A percentile compares a stretch with the other conserved stretches of the same genome.
Conservation (phyloP, 805 yeast species). For the Suhomyces canberraensis region DNA sequence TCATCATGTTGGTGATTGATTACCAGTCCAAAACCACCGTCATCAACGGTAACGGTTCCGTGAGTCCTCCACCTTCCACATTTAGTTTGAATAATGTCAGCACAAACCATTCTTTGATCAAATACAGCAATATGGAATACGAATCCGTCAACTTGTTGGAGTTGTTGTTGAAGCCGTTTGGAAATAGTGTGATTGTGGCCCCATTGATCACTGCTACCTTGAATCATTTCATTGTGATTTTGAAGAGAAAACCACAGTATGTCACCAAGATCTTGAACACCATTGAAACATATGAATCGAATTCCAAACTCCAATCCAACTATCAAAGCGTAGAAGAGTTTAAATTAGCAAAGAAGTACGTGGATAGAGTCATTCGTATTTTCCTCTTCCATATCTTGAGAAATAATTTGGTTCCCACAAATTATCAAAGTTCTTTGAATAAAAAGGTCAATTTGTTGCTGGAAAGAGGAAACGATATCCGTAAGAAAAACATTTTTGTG, state of each 20-base stretch:
- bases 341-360: conserved; percentile 59
- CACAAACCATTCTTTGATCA: conserved; percentile 63
- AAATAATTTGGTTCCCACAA: conserved; percentile 33
- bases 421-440: conserved; percentile 24
- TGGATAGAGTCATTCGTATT: conserved; percentile 55
- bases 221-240: conserved; percentile 58
- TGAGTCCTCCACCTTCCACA: conserved; percentile 17
- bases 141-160: conserved; percentile 71
- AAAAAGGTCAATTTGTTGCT: conserved; percentile 29
- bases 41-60: conserved; percentile 2
- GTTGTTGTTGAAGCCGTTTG: conserved; percentile 52
- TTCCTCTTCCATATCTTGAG: conserved; percentile 39
- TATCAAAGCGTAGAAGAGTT: conserved; percentile 42
- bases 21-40: conserved; percentile 44
- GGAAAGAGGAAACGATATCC: conserved; percentile 38
- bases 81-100: conserved; percentile 51
- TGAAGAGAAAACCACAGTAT: conserved; percentile 63
- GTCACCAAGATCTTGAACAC: conserved; percentile 55
- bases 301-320: conserved; percentile 52
- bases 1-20: conserved; percentile 50
- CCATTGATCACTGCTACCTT: conserved; percentile 66
- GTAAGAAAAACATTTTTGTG: conserved; percentile 37
- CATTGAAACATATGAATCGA: conserved; percentile 58
- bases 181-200: conserved; percentile 50
- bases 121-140: conserved; percentile 52